Conservation (phyloP, 148 eudicot genomes). For the Vaccinium myrtillus region DNA sequence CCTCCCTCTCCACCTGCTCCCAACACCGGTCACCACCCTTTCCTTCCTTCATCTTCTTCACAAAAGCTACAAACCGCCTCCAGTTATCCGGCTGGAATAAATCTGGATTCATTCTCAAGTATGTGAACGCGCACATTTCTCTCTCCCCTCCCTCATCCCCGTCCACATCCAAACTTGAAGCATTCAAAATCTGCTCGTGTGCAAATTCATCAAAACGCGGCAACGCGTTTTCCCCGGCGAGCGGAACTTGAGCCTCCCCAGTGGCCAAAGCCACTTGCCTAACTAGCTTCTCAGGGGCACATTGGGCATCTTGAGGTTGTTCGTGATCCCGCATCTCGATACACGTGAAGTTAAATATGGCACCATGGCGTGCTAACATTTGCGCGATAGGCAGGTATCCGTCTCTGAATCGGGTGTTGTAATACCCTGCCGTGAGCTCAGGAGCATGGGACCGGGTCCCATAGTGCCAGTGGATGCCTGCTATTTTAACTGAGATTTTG, state of each 20-base stretch:
- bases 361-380: conserved; percentile 80
- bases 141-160: conserved; percentile 33
- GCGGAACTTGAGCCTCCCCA: conserved; percentile 55
- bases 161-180: conserved; percentile 47
- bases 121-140: conserved; percentile 90
- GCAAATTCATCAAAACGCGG: conserved; percentile 85
- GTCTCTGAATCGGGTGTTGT: conserved; percentile 79
- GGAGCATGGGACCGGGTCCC: conserved; percentile 95
- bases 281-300: conserved; percentile 91
- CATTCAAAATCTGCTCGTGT: conserved; percentile 63
- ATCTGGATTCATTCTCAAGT: conserved; percentile 87
- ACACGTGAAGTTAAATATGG: conserved; percentile 89
- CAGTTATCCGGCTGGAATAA: conserved; percentile 83
- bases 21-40: conserved; percentile 47
- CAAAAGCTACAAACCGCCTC: conserved; percentile 78
- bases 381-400: conserved; percentile 90
- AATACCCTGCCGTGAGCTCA: conserved; percentile 95
- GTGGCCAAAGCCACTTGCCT: conserved; percentile 76
- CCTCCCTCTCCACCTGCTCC: conserved; percentile 84
- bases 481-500: conserved; percentile 85
- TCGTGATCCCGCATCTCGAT: conserved; percentile 96
- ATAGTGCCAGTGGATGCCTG: conserved; percentile 97
- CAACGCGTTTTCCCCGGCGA: conserved; percentile 91
- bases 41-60: conserved; percentile 95
- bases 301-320: conserved; percentile 90